Percentiles rank a stretch among this genome's conserved stretches.
Evolutionary conservation across 768 basidiomycete genomes (phyloP).

Genomic region (Clitopilus hobsonii): DNA sequence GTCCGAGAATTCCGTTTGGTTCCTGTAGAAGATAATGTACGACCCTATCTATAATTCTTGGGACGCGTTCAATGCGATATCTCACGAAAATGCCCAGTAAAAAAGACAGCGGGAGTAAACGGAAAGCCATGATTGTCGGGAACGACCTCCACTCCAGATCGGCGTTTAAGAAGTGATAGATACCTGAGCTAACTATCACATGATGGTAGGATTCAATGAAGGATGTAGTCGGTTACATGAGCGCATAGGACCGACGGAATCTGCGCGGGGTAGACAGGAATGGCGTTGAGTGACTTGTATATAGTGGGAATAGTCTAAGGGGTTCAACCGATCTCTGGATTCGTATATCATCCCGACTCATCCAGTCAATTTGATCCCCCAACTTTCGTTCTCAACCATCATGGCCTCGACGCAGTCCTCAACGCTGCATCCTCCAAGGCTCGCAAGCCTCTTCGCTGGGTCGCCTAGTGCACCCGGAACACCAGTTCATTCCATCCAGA

Average conservation of each 20-base stretch:
- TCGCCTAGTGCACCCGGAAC: conserved; percentile 80
- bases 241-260: neutral
- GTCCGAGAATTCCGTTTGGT: neutral
- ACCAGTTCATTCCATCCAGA: conserved; percentile 86
- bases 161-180: neutral
- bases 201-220: conserved; percentile 1
- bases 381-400: conserved; percentile 18
- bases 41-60: neutral
- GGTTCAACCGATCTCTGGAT: conserved; percentile 3
- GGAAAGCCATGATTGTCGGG: neutral
- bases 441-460: conserved; percentile 65
- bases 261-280: conserved; percentile 13
- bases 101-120: neutral
- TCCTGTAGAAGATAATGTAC: neutral
- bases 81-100: neutral
- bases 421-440: conserved; percentile 65
- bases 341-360: neutral
- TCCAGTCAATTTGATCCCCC: conserved; percentile 6
- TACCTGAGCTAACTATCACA: conserved; percentile 9
- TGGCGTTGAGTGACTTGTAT: neutral
- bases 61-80: neutral
- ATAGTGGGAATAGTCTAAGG: neutral
- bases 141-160: neutral
- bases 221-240: neutral
- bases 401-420: conserved; percentile 37